Evolutionary conservation across 2,329 filamentous ascomycete genomes (phyloP).

Genomic region (Helicocarpus griseus): DNA sequence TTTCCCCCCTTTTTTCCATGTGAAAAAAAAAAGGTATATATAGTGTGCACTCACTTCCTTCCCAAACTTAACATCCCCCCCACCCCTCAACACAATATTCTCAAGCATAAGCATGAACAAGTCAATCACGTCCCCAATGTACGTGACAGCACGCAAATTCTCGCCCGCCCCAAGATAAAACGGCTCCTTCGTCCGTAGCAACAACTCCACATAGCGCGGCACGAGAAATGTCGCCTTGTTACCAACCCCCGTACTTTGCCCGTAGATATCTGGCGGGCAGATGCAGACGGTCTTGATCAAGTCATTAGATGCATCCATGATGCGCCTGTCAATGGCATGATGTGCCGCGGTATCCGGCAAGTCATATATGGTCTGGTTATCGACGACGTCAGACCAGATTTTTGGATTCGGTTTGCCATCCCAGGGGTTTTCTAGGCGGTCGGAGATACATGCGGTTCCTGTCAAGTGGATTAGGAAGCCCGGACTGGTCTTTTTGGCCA

Average conservation of each 20-base stretch:
- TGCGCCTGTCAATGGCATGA: constrained; percentile 3
- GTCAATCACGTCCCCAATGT: constrained; percentile 6
- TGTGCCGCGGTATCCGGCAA: constrained; percentile 4
- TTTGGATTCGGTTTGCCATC: constrained; percentile 4
- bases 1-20: too few species aligned
- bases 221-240: constrained; percentile 3
- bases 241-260: constrained; percentile 2
- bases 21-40: not conserved
- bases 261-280: constrained; percentile 8
- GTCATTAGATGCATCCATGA: constrained; percentile 8
- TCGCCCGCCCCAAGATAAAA: constrained; percentile 8
- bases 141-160: constrained; percentile 6
- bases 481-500: constrained; percentile 3
- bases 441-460: constrained; percentile 5
- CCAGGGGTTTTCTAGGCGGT: constrained; percentile 1
- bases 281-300: constrained; percentile 6
- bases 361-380: constrained; percentile 5
- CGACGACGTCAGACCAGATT: constrained; percentile 6
- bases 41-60: constrained; percentile 3
- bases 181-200: constrained; percentile 4
- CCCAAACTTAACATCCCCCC: constrained; percentile 4
- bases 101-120: constrained; percentile 6
- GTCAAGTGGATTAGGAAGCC: constrained; percentile 6
- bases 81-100: constrained; percentile 4
- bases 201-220: constrained; percentile 4